Percentiles rank a stretch among this genome's conserved stretches.
Conservation (phyloP, 2,329 filamentous ascomycete species). For the Tolypocladium pustulatum region DNA sequence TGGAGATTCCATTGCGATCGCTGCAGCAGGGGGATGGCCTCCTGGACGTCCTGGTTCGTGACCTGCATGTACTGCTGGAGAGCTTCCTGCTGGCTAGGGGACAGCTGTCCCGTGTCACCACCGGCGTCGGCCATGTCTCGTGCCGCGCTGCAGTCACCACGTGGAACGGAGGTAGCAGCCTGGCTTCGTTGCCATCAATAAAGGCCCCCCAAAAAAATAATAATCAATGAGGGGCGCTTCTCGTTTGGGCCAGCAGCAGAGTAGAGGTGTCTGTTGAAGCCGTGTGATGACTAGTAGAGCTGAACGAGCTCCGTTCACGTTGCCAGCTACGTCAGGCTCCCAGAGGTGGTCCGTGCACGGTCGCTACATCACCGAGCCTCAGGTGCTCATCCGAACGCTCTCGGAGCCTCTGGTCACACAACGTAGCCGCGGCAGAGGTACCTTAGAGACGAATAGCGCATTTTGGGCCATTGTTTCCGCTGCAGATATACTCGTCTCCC, state of each 20-base stretch:
- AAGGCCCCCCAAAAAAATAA: not conserved
- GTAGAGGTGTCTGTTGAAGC: not conserved
- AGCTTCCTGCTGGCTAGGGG: constrained; percentile 66
- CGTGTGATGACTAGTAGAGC: not conserved
- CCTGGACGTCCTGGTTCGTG: constrained; percentile 68
- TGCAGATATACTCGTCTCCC: not conserved
- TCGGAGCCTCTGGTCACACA: too few relatives aligned
- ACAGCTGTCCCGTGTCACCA: constrained; percentile 57
- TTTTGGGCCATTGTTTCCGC: too few relatives aligned
- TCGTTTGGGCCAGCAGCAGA: not conserved
- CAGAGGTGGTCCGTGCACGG: not conserved
- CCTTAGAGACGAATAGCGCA: too few relatives aligned
- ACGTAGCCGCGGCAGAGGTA: too few relatives aligned
- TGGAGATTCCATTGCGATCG: constrained; percentile 95
- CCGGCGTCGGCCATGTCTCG: constrained; percentile 21
- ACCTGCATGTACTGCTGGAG: constrained; percentile 83
- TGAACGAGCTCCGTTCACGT: not conserved
- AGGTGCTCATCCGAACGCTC: not conserved
- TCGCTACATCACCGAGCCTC: not conserved
- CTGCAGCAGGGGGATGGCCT: constrained; percentile 69
- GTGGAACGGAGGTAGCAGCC: not conserved
- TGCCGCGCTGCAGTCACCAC: constrained; percentile 1
- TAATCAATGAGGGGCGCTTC: not conserved
- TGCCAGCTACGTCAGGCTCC: not conserved
- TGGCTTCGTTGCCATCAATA: not conserved